These are phyloP conservation scores for Monosporascus sp. DNA, from an alignment of 2,329 filamentous ascomycete genomes.

Conservation along the genomic window DNA sequence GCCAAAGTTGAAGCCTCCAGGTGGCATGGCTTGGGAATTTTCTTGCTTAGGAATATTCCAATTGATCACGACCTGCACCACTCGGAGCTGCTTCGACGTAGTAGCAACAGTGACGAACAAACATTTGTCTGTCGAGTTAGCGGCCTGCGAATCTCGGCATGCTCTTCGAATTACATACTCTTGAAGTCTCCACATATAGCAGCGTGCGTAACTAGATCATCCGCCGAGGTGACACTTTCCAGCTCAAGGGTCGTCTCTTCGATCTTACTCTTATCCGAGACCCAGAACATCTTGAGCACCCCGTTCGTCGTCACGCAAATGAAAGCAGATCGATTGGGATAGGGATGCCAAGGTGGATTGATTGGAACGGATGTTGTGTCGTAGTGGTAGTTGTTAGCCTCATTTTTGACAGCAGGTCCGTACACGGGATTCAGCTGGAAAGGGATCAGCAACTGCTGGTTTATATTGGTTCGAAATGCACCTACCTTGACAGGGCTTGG, in stretches of 20 bases:
- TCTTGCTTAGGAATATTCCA: slow-evolving; percentile 61
- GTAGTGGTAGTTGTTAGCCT: slow-evolving; percentile 58
- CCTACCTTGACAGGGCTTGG: slow-evolving; percentile 31
- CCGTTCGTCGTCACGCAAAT: slow-evolving; percentile 72
- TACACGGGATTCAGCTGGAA: slow-evolving; percentile 42
- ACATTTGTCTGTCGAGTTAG: slow-evolving; percentile 28
- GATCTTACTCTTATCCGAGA: slow-evolving; percentile 66
- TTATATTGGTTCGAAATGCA: background rate
- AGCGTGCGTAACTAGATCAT: slow-evolving; percentile 76
- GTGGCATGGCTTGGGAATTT: slow-evolving; percentile 45
- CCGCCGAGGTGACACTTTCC: slow-evolving; percentile 64
- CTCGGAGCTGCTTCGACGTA: slow-evolving; percentile 63
- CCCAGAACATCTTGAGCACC: slow-evolving; percentile 68
- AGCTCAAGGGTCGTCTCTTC: slow-evolving; percentile 69
- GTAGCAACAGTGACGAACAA: slow-evolving; percentile 65
- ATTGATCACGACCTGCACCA: slow-evolving; percentile 67
- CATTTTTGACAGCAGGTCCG: slow-evolving; percentile 59
- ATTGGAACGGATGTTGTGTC: slow-evolving; percentile 60
- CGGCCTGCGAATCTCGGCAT: background rate
- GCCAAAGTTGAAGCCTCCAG: slow-evolving; percentile 40
- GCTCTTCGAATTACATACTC: slow-evolving; percentile 41
- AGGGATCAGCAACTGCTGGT: slow-evolving; percentile 4
- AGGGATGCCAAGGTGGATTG: slow-evolving; percentile 68
- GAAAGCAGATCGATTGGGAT: slow-evolving; percentile 64
- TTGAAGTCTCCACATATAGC: slow-evolving; percentile 64